Base-by-base conservation (phyloP, 306 rosid species). In the Comarum palustre region DNA sequence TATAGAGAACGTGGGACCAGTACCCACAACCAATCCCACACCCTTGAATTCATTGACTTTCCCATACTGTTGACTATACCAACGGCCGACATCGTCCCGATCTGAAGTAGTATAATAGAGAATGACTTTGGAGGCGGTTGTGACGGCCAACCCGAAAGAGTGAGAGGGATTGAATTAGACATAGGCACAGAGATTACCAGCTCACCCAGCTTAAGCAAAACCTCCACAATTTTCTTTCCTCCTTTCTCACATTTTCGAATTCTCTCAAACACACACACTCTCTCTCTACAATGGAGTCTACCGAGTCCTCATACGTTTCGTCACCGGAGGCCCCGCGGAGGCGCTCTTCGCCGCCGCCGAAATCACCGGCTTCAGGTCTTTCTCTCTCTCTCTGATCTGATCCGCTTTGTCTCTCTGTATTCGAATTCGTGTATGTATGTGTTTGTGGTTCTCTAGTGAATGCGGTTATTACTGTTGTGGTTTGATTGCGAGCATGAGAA, bases 301-400 rank as follows among this genome's bases (percentile, higher is more conserved):
- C 97, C 38, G 99, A 95, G 73, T 84, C 99, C 27, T 86, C 97
- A 0, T 90, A 90, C 87, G 84, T 95, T 52, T 95, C 97, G 47
- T 95, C 99, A 8, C 96, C 99, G 11, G 99, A 95, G 79, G 96
- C 87, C 14, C 89, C 89, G 0, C 69, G 93, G 82, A 95, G 84
- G 80, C 85, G 82, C 74, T 75, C 87, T 48, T 84, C 93, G 13
- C 88, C 97, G 66, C 97, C 81, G 71, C 97, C 97, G 2, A 80
- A 84, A 76, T 90, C 96, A 25, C 92, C 91, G 10, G 63, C 86
- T 38, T 81, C 83, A 71, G 99, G 99, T 95, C 77, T 69, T 84
- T 76, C 82, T 41, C 29, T 66, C 31, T 80, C 27, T 46, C 27
- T 39, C 51, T 71, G 91, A 89, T 91, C 98, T 72, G 96, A 84